A percentile compares a stretch with the other conserved stretches of the same genome.
These are phyloP conservation scores for Paecilomyces dactylethromorphus DNA, from an alignment of 2,329 filamentous ascomycete species.

Conservation along the genomic window DNA sequence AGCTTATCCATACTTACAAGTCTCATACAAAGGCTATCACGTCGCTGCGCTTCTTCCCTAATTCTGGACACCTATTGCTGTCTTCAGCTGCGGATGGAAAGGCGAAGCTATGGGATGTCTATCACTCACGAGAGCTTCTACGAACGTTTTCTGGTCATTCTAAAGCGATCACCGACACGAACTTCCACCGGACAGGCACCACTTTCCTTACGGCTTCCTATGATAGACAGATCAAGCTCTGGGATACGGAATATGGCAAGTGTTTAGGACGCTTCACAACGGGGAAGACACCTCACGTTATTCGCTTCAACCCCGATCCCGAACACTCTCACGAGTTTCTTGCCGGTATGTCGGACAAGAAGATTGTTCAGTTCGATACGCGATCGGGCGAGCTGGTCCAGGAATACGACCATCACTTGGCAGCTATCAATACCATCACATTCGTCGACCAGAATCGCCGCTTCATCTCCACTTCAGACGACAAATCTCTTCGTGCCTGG, in stretches of 20 bases:
- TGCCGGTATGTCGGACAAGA: slow-evolving; percentile 97
- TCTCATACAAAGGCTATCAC: slow-evolving; percentile 79
- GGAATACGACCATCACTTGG: slow-evolving; percentile 96
- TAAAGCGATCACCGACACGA: slow-evolving; percentile 83
- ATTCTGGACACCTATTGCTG: slow-evolving; percentile 78
- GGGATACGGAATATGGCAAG: slow-evolving; percentile 92
- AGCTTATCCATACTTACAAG: slow-evolving; percentile 85
- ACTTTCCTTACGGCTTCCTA: slow-evolving; percentile 89
- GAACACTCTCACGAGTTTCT: slow-evolving; percentile 82
- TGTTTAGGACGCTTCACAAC: slow-evolving; percentile 86
- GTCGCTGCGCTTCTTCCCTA: slow-evolving; percentile 81
- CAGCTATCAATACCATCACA: slow-evolving; percentile 95
- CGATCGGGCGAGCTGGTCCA: slow-evolving; percentile 78
- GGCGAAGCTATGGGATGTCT: slow-evolving; percentile 90
- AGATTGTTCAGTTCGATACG: slow-evolving; percentile 95
- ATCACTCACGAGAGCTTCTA: slow-evolving; percentile 80
- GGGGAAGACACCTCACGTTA: slow-evolving; percentile 89
- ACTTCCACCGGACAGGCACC: slow-evolving; percentile 74
- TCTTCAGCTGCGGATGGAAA: slow-evolving; percentile 86
- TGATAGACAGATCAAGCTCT: slow-evolving; percentile 93
- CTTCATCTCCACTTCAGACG: slow-evolving; percentile 97
- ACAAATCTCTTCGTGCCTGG: slow-evolving; percentile 94
- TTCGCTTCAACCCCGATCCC: slow-evolving; percentile 81
- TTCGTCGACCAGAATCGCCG: slow-evolving; percentile 92
- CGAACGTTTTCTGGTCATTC: slow-evolving; percentile 87